These are phyloP conservation scores for Magnolia kwangsiensis DNA, from an alignment of 164 flowering plant species.

Conservation along the genomic window DNA sequence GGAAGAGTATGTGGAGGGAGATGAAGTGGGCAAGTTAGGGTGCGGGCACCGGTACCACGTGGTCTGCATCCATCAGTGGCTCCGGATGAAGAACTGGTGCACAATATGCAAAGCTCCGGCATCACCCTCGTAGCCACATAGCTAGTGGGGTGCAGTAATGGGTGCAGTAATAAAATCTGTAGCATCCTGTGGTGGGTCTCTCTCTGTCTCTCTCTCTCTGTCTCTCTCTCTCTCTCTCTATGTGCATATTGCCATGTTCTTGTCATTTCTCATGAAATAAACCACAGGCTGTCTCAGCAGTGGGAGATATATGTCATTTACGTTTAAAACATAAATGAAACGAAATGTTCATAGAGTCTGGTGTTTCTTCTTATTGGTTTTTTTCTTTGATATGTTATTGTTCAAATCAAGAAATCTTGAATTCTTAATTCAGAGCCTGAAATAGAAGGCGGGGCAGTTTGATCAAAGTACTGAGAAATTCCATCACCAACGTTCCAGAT, in stretches of 20 bases:
- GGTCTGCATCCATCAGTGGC: conserved; percentile 73
- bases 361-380: neutral
- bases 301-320: neutral
- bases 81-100: conserved; percentile 91
- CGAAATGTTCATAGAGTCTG: neutral
- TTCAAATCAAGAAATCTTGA: too few species aligned
- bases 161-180: neutral
- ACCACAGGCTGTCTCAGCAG: neutral
- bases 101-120: conserved; percentile 77
- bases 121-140: neutral
- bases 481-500: too few species aligned
- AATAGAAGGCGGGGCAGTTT: too few species aligned
- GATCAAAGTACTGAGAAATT: too few species aligned
- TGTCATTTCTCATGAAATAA: neutral
- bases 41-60: conserved; percentile 75
- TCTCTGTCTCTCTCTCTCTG: neutral
- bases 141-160: neutral
- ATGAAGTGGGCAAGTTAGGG: conserved; percentile 63
- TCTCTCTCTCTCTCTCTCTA: neutral
- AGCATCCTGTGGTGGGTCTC: neutral
- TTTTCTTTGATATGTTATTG: too few species aligned
- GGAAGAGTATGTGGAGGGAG: conserved; percentile 81
- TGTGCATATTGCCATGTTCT: neutral
- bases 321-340: neutral
- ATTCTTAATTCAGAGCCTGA: too few species aligned